Evolutionary conservation across 139 green algal genomes (phyloP).

Genomic region (Chlamydomonas urium): DNA sequence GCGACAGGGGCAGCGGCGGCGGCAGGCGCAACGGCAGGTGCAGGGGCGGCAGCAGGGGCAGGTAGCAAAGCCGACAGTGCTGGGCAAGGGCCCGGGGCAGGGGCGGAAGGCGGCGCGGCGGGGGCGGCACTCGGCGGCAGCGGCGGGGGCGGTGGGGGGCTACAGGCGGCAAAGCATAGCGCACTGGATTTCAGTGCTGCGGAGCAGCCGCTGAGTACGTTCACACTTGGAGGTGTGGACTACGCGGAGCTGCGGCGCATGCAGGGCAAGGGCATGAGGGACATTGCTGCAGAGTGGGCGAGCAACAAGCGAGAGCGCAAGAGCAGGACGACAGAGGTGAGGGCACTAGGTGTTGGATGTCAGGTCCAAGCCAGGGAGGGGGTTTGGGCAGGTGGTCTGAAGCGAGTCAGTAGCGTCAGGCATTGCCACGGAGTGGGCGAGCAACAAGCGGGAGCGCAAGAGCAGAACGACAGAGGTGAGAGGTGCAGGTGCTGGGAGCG

Average conservation of each 20-base stretch:
- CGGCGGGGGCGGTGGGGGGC: background rate
- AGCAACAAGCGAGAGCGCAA: slow-evolving; percentile 24
- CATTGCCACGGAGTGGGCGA: slow-evolving; percentile 3
- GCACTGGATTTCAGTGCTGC: slow-evolving; percentile 46
- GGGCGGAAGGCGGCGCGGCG: background rate
- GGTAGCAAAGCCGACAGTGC: background rate
- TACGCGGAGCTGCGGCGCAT: slow-evolving; percentile 25
- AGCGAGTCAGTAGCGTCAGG: no score
- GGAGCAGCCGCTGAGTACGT: slow-evolving; percentile 35
- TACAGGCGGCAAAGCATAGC: slow-evolving; percentile 24
- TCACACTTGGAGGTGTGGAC: slow-evolving; percentile 39
- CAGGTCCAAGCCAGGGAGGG: no score
- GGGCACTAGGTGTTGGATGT: background rate
- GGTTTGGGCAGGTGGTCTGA: no score
- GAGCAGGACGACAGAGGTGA: background rate
- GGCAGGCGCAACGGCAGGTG: background rate
- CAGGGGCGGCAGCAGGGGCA: background rate
- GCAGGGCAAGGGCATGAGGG: slow-evolving; percentile 17
- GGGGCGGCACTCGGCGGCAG: background rate
- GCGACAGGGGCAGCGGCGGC: background rate
- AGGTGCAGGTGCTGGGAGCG: no score
- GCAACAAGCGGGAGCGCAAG: slow-evolving; percentile 25
- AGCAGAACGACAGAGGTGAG: background rate
- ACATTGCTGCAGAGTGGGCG: slow-evolving; percentile 10
- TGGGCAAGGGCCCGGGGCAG: background rate